Base-by-base conservation (phyloP, 208 protist genomes). In the Trypanosoma scelopori region DNA sequence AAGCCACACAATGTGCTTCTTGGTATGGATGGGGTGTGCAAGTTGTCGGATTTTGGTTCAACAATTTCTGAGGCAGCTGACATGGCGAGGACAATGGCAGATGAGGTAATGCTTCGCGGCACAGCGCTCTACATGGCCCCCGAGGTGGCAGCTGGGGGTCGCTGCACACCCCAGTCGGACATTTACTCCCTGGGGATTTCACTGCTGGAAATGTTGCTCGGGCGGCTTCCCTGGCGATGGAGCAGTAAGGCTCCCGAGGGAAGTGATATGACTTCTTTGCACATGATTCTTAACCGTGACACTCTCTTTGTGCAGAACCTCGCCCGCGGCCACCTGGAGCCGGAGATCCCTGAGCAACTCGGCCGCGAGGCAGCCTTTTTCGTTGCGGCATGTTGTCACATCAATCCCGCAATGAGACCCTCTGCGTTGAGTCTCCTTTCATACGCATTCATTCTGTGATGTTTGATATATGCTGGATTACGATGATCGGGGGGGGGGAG, bases 1-100 rank as follows among this genome's bases (percentile, higher is more conserved):
- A 95, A 95, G 74, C 89, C 89, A 46, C 84, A 90, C 63, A 95
- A 95, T 68, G 84, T 92, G 42, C 81, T 95, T 43, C 74, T 95
- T 6, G 84, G 76, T 43, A 78, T 82, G 3, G 78, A 93, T 62
- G 89, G 89, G 15, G 73, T 85, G 47, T 93, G 87, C 80, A 93
- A 93, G 70, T 82, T 95, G 5, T 83, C 82, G 16, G 89, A 95
- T 74, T 95, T 95, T 65, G 89, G 89, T 22, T 89, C 85, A n/a
- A 81, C 82, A 25, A 78, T 83, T 49, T 76, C 65, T 32, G 79
- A 85, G 65, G 60, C 74, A 35, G 27, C 45, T 15, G 67, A 70
- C 23, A 59, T 75, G 55, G 64, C 51, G 25, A 41, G 57, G n/a
- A 72, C 61, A 12, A 45, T 35, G 52, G 50, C 4, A 46, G 82